Evolutionary conservation across 129 eudicot species (phyloP).

Genomic region (Heracleum sosnowskyi): DNA sequence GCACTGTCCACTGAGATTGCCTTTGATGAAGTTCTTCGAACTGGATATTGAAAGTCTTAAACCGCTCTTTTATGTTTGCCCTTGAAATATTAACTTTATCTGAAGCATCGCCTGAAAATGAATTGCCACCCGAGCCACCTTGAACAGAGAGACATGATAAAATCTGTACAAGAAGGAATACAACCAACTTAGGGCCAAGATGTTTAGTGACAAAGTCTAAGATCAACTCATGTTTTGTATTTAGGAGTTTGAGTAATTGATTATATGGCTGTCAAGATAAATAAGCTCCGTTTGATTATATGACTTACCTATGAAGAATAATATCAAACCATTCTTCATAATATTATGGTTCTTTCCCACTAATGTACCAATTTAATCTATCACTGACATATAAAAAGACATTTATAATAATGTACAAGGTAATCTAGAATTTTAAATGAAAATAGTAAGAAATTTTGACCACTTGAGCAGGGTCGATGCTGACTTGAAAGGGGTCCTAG

Average conservation of each 20-base stretch:
- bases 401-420: neutral
- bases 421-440: neutral
- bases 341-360: neutral
- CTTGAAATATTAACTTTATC: conserved; percentile 48
- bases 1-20: conserved; percentile 95
- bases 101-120: conserved; percentile 27
- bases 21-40: conserved; percentile 89
- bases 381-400: neutral
- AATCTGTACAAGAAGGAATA: conserved; percentile 21
- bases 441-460: neutral
- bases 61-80: conserved; percentile 66
- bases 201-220: neutral
- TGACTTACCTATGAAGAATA: neutral
- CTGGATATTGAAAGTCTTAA: conserved; percentile 59
- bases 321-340: neutral
- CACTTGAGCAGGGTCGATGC: neutral
- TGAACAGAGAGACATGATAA: conserved; percentile 64
- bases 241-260: neutral
- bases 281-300: neutral
- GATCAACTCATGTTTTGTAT: neutral
- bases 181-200: neutral
- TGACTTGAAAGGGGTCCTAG: neutral
- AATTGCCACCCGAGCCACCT: conserved; percentile 31
- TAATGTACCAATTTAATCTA: neutral
- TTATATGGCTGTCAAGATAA: neutral